Percentiles rank a stretch among this genome's conserved stretches.
phyloP scores from a whole-genome alignment of 202 grass and related monocot genomes.

The Zizania palustris region DNA sequence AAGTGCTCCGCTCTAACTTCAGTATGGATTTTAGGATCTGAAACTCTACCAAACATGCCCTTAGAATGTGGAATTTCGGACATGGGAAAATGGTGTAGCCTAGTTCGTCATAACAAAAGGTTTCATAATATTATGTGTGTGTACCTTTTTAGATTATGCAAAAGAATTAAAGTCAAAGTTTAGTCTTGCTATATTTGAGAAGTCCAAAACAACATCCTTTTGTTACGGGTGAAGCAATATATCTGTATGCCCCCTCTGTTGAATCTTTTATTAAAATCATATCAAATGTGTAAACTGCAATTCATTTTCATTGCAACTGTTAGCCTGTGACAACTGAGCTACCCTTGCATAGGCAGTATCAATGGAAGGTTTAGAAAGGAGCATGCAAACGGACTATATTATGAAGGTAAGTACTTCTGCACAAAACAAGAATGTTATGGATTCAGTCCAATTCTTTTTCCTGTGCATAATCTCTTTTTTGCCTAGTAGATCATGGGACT shows the following conservation, averaged over 20 bases:
- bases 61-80: too few relatives aligned
- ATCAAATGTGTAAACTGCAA: neutral
- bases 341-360: conserved; percentile 62
- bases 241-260: neutral
- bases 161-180: too few relatives aligned
- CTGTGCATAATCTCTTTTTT: conserved; percentile 8
- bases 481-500: conserved; percentile 82
- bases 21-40: too few relatives aligned
- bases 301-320: neutral
- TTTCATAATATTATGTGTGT: too few relatives aligned
- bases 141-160: too few relatives aligned
- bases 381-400: conserved; percentile 87
- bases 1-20: too few relatives aligned
- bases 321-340: neutral
- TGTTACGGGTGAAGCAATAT: too few relatives aligned
- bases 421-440: neutral
- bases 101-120: too few relatives aligned
- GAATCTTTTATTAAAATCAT: neutral
- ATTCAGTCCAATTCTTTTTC: neutral
- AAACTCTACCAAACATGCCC: too few relatives aligned
- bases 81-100: too few relatives aligned
- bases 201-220: too few relatives aligned
- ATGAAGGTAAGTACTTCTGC: conserved; percentile 59
- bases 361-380: conserved; percentile 74
- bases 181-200: too few relatives aligned